A percentile compares a stretch with the other conserved stretches of the same genome.
These are phyloP conservation scores for Cercospora berteroae DNA, from an alignment of 2,329 filamentous ascomycete species.

Conservation along the genomic window DNA sequence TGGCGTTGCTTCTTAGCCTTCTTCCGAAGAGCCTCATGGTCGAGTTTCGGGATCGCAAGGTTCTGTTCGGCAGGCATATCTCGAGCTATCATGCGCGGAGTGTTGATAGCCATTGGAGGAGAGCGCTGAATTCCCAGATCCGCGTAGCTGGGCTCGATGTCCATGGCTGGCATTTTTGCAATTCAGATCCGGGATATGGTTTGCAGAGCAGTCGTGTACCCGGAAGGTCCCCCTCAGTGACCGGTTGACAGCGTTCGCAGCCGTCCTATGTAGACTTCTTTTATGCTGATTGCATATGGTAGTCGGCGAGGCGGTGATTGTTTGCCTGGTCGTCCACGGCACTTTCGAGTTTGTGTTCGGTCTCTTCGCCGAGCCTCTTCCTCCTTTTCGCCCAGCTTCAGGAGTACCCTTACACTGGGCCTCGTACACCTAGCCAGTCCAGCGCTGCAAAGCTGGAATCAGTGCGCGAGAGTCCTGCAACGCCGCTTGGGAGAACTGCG, in stretches of 20 bases:
- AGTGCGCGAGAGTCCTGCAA: conserved; percentile 38
- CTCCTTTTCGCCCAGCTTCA: conserved; percentile 54
- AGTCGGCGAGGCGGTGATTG: background rate
- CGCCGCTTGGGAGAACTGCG: conserved; percentile 37
- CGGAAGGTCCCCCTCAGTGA: background rate
- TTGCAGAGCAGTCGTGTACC: background rate
- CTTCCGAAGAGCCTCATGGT: conserved; percentile 38
- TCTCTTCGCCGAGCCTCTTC: conserved; percentile 4
- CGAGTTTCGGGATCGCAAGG: conserved; percentile 34
- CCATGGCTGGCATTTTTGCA: conserved; percentile 38
- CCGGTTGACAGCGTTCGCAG: background rate
- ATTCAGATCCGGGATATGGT: conserved; percentile 1
- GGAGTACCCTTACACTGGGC: conserved; percentile 45
- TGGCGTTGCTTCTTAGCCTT: conserved; percentile 42
- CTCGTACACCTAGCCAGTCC: conserved; percentile 47
- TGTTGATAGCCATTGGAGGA: conserved; percentile 35
- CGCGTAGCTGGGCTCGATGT: conserved; percentile 31
- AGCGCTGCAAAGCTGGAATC: conserved; percentile 50
- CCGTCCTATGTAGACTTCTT: background rate
- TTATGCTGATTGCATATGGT: conserved; percentile 9
- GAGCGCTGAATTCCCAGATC: conserved; percentile 33
- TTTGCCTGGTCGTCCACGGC: conserved; percentile 1
- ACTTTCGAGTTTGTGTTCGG: conserved; percentile 2
- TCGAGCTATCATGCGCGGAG: conserved; percentile 30
- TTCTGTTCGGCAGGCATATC: conserved; percentile 21